A percentile compares a stretch with the other conserved stretches of the same genome.
Conservation (phyloP, 345 rosid genomes). For the Rhizophora mangle region DNA sequence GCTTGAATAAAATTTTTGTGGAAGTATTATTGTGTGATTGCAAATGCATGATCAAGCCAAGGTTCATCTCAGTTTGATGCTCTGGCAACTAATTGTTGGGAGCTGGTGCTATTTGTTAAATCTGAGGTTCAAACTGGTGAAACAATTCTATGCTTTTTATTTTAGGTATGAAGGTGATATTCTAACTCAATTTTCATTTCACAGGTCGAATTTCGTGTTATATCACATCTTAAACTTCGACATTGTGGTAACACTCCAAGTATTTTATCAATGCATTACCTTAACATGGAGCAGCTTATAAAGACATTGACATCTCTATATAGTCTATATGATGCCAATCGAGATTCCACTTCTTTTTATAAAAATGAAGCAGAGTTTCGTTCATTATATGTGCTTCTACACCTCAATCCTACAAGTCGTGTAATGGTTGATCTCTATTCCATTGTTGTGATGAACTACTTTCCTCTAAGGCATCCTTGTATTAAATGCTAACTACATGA, state of each 20-base stretch:
- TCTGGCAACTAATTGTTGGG: too few species aligned
- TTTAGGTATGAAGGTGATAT: not conserved
- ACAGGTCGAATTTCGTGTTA: conserved; percentile 78
- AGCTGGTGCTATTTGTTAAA: too few species aligned
- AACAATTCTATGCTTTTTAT: too few species aligned
- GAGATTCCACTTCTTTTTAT: conserved; percentile 27
- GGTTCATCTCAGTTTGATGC: too few species aligned
- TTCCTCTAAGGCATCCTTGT: conserved; percentile 1
- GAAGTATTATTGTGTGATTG: too few species aligned
- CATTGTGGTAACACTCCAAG: conserved; percentile 32
- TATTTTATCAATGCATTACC: conserved; percentile 59
- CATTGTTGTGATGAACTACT: conserved; percentile 10
- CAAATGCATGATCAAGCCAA: too few species aligned
- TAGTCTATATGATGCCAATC: conserved; percentile 65
- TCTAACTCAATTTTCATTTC: not conserved
- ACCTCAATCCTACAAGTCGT: conserved; percentile 58
- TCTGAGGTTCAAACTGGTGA: too few species aligned
- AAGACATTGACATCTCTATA: conserved; percentile 71
- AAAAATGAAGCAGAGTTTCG: conserved; percentile 71
- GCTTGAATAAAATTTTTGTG: too few species aligned
- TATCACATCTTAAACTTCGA: conserved; percentile 72
- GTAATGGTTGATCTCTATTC: conserved; percentile 46
- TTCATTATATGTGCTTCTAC: conserved; percentile 78
- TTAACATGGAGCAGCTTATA: conserved; percentile 87
- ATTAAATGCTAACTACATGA: conserved; percentile 13